Conservation (phyloP, 2,329 filamentous ascomycete species). For the Teratosphaeria gauchensis region DNA sequence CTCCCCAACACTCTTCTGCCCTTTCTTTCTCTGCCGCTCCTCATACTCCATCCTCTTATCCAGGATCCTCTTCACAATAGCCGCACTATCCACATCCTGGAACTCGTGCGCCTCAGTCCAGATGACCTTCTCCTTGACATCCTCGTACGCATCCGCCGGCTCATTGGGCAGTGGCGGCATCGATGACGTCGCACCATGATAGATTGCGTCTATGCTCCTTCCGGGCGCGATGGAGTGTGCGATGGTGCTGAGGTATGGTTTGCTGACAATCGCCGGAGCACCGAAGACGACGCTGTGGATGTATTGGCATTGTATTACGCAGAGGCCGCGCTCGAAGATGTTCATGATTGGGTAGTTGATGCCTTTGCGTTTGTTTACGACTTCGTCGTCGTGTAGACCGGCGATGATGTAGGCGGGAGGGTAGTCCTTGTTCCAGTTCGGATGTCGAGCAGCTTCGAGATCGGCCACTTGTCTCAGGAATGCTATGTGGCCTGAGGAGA, state of each 20-base stretch:
- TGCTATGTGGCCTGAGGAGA: constrained; percentile 93
- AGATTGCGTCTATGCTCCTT: constrained; percentile 58
- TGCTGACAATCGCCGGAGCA: constrained; percentile 78
- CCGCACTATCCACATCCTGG: constrained; percentile 77
- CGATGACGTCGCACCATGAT: constrained; percentile 92
- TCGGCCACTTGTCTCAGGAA: constrained; percentile 79
- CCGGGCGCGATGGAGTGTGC: constrained; percentile 45
- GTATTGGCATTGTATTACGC: constrained; percentile 92
- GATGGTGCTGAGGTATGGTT: constrained; percentile 63
- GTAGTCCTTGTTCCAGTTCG: constrained; percentile 76
- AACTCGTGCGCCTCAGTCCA: constrained; percentile 71
- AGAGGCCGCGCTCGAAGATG: constrained; percentile 90
- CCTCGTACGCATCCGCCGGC: constrained; percentile 51
- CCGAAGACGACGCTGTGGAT: constrained; percentile 81
- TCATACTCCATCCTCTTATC: constrained; percentile 81
- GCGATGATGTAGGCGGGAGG: constrained; percentile 79
- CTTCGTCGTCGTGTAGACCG: constrained; percentile 86
- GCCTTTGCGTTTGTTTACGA: constrained; percentile 94
- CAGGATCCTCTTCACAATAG: constrained; percentile 86
- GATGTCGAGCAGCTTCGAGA: constrained; percentile 54
- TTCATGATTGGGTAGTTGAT: constrained; percentile 99
- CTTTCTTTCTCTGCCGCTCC: constrained; percentile 81
- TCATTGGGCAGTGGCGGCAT: constrained; percentile 45
- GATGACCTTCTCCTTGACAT: constrained; percentile 71
- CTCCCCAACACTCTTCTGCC: constrained; percentile 73